Percentiles rank a stretch among this genome's conserved stretches.
These are phyloP conservation scores for Ramularia endophylla DNA, from an alignment of 2,329 filamentous ascomycete genomes.

Conservation along the genomic window DNA sequence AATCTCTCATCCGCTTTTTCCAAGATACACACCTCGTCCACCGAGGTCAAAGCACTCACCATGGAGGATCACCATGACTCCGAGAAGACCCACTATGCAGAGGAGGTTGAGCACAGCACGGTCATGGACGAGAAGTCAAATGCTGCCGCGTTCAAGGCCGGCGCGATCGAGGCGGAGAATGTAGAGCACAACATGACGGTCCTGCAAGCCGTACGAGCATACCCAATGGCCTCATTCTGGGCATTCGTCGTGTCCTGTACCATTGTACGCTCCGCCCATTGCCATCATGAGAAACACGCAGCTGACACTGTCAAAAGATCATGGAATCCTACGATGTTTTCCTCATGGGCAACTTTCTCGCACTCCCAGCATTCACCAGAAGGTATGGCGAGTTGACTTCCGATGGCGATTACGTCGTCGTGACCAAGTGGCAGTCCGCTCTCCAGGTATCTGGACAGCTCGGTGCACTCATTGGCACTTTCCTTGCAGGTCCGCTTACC, in stretches of 20 bases:
- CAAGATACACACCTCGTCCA: too few relatives aligned
- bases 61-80: too few relatives aligned
- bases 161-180: constrained; percentile 53
- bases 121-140: too few relatives aligned
- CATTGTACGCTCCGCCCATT: constrained; percentile 52
- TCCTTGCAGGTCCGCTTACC: constrained; percentile 56
- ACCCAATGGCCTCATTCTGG: constrained; percentile 51
- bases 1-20: too few relatives aligned
- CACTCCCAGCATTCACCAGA: constrained; percentile 42
- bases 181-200: constrained; percentile 48
- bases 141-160: too few relatives aligned
- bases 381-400: constrained; percentile 41
- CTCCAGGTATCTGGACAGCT: constrained; percentile 51
- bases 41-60: too few relatives aligned
- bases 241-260: constrained; percentile 52
- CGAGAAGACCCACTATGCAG: too few relatives aligned
- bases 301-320: constrained; percentile 40
- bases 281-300: constrained; percentile 9
- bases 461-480: constrained; percentile 56
- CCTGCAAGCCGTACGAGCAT: constrained; percentile 44
- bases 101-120: too few relatives aligned
- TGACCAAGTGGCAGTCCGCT: constrained; percentile 52
- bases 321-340: constrained; percentile 62
- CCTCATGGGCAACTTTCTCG: constrained; percentile 55
- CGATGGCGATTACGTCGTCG: constrained; percentile 37